Evolutionary conservation across 768 basidiomycete genomes (phyloP), one percentile per base, ranked within the genome.

Genomic region (Russula virescens): DNA sequence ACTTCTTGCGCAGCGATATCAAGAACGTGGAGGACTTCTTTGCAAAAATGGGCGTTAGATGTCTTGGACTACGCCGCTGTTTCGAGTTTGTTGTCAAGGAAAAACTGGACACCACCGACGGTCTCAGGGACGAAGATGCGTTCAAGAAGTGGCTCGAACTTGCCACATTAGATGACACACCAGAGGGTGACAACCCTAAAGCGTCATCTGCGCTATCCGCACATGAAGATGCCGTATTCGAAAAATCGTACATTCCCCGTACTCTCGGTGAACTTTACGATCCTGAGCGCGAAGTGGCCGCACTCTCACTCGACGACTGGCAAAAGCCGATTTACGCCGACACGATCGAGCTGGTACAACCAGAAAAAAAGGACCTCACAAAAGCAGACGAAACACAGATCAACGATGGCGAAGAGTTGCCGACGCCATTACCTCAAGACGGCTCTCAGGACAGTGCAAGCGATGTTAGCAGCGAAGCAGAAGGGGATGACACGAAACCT

Each of bases 11-110:
- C 28, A 86, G 81, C 49, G 97, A 99, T 73, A 82, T 99, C 54
- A 86, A 85, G 68, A 98, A 99, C 72, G 79, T 94, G 47, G 94
- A 97, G 63, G 95, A 94, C 40, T 99, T 90, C 74, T 99, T 98
- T 72, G 80, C 82, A 6, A 79, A 85, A 66, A 80, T 85, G 21
- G 91, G 89, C 0, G 88, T 91, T 54, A 75, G 70, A 56, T 87
- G 87, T 65, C 78, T 99, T 26, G 94, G 95, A 16, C 74, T 97
- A 18, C 76, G 89, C 53, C 78, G 86, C 47, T 86, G 87, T 52
- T 99, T 98, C 74, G 94, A 95, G 68, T 98, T 97, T 68, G 79
- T 98, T 51, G 93, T 87, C 2, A 81, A 75, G 66, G 86, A 85
- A 48, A 75, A 73, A 34, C 63, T 84, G 50, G 74, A 72, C 60